These are phyloP conservation scores for Comarum palustre DNA, from an alignment of 306 rosid genomes.

Conservation along the genomic window DNA sequence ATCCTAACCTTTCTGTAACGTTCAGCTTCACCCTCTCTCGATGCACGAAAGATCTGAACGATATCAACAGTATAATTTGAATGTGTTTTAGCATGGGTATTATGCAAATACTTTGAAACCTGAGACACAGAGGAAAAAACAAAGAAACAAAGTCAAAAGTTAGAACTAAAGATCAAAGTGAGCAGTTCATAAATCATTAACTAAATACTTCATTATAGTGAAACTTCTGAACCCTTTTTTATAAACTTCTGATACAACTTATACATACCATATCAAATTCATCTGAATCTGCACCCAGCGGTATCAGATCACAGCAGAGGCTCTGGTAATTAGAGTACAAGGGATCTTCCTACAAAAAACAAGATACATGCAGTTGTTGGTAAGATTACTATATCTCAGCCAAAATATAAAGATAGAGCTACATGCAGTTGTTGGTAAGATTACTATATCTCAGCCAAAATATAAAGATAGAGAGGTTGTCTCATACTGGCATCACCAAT, in stretches of 20 bases:
- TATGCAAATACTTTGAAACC: slow-evolving; percentile 72
- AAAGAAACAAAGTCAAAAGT: background rate
- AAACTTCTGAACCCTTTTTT: background rate
- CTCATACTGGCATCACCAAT: background rate
- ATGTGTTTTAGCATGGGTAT: slow-evolving; percentile 91
- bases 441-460: background rate
- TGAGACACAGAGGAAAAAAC: slow-evolving; percentile 17
- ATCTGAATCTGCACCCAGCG: slow-evolving; percentile 48
- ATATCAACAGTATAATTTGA: slow-evolving; percentile 68
- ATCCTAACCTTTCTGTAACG: slow-evolving; percentile 63
- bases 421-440: slow-evolving; percentile 12
- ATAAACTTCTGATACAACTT: slow-evolving; percentile 15
- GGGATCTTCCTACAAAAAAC: slow-evolving; percentile 65
- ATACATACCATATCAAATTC: slow-evolving; percentile 77
- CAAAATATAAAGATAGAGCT: background rate
- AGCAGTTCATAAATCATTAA: slow-evolving; percentile 8
- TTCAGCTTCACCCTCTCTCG: slow-evolving; percentile 69
- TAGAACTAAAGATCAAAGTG: slow-evolving; percentile 21
- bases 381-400: background rate
- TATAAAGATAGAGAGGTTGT: background rate
- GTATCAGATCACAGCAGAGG: slow-evolving; percentile 68
- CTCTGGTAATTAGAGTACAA: slow-evolving; percentile 66
- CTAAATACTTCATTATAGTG: background rate
- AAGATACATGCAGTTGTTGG: slow-evolving; percentile 20
- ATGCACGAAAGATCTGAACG: slow-evolving; percentile 63